Evolutionary conservation across 2,329 filamentous ascomycete genomes (phyloP).

Genomic region (Paradendryphiella salina): DNA sequence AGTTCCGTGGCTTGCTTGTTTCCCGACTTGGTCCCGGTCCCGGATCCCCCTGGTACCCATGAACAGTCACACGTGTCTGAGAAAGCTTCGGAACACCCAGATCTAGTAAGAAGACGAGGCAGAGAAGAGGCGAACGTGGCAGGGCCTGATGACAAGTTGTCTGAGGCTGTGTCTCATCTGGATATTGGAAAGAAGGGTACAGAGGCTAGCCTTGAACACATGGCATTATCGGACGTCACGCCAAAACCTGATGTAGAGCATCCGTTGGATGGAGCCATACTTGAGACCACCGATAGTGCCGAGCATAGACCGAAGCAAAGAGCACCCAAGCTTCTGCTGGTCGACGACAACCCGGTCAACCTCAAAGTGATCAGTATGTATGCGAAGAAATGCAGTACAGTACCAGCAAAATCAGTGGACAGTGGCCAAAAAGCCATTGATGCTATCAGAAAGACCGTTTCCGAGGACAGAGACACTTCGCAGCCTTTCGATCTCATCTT

Average conservation of each 20-base stretch:
- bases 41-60: background rate
- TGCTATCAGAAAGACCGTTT: background rate
- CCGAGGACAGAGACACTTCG: background rate
- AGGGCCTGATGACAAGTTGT: background rate
- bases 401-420: constrained; percentile 3
- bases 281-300: background rate
- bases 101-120: background rate
- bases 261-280: background rate
- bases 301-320: background rate
- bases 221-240: background rate
- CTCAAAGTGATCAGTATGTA: constrained; percentile 13
- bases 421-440: constrained; percentile 11
- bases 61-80: background rate
- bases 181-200: background rate
- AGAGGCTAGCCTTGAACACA: background rate
- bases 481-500: constrained; percentile 12
- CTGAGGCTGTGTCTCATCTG: background rate
- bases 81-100: background rate
- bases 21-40: background rate
- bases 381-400: constrained; percentile 7
- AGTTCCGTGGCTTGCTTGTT: constrained; percentile 3
- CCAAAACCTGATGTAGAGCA: background rate
- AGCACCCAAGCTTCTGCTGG: constrained; percentile 9
- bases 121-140: background rate
- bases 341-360: constrained; percentile 11